Evolutionary conservation across 164 flowering plant genomes (phyloP).

Genomic region (Umbellularia californica): DNA sequence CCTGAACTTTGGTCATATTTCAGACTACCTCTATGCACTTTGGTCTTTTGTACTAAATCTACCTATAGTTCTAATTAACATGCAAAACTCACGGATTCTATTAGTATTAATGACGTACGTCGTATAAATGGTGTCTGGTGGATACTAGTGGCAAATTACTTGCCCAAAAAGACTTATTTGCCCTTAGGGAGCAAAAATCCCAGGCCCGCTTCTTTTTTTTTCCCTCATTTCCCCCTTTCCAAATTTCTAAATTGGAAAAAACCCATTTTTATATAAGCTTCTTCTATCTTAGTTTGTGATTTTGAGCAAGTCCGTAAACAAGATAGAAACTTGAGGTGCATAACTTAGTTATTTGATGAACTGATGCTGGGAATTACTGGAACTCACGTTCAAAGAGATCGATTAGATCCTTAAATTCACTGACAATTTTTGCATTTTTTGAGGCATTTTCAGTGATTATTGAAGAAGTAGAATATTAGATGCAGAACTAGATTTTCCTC

Average conservation of each 20-base stretch:
- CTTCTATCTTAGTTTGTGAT: background rate
- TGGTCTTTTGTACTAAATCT: too few species aligned
- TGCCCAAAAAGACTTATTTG: too few species aligned
- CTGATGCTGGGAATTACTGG: background rate
- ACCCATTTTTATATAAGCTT: background rate
- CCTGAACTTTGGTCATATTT: too few species aligned
- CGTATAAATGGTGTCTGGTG: too few species aligned
- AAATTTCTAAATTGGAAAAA: background rate
- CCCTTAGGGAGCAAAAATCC: too few species aligned
- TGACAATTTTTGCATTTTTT: background rate
- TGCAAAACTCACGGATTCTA: too few species aligned
- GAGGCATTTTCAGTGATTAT: background rate
- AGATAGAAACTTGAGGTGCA: background rate
- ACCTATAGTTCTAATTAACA: too few species aligned
- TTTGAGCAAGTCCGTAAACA: background rate
- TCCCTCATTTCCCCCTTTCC: too few species aligned
- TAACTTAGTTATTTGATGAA: background rate
- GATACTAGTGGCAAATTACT: too few species aligned
- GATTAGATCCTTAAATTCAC: background rate
- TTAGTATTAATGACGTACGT: too few species aligned
- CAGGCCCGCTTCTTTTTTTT: too few species aligned
- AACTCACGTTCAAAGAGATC: background rate
- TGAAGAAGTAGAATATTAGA: background rate
- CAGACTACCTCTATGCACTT: too few species aligned
- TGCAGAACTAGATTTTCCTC: constrained; percentile 44